phyloP scores from a whole-genome alignment of 352 stramenopile genomes.

The Phytophthora nicotianae region DNA sequence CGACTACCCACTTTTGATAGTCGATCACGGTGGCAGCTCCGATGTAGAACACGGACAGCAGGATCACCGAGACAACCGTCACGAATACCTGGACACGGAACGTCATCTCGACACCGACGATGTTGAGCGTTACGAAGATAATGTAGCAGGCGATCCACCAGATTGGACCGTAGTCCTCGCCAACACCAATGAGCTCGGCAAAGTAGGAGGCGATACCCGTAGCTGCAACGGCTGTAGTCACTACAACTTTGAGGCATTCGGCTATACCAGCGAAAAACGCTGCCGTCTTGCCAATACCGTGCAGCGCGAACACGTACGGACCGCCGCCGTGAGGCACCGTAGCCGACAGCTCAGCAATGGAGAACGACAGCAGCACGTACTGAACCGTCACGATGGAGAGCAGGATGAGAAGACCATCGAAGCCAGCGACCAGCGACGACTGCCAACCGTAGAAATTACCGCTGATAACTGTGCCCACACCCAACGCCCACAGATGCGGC shows the following conservation, averaged over 20 bases:
- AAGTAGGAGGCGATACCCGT: conserved; percentile 69
- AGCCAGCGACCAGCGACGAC: conserved; percentile 52
- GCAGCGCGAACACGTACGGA: conserved; percentile 64
- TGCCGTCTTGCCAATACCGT: conserved; percentile 50
- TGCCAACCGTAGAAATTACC: conserved; percentile 75
- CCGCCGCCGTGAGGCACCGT: conserved; percentile 55
- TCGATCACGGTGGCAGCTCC: conserved; percentile 51
- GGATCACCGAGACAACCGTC: conserved; percentile 56
- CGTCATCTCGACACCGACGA: conserved; percentile 63
- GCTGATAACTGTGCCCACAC: conserved; percentile 64
- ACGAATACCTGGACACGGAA: conserved; percentile 61
- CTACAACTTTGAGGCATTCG: conserved; percentile 62
- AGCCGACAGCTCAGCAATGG: conserved; percentile 64
- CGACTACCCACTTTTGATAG: conserved; percentile 57
- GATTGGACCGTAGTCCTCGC: conserved; percentile 38
- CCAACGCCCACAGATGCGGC: conserved; percentile 62
- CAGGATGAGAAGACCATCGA: conserved; percentile 61
- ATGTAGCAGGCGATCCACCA: conserved; percentile 67
- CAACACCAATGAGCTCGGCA: conserved; percentile 51
- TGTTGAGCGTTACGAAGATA: conserved; percentile 60
- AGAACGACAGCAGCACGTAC: conserved; percentile 68
- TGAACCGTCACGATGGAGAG: conserved; percentile 59
- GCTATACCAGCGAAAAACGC: conserved; percentile 66
- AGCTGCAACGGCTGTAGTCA: conserved; percentile 55
- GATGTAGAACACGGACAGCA: conserved; percentile 64